These are phyloP conservation scores for Dactylellina sp. DNA, from an alignment of 2,329 filamentous ascomycete genomes.

Conservation along the genomic window DNA sequence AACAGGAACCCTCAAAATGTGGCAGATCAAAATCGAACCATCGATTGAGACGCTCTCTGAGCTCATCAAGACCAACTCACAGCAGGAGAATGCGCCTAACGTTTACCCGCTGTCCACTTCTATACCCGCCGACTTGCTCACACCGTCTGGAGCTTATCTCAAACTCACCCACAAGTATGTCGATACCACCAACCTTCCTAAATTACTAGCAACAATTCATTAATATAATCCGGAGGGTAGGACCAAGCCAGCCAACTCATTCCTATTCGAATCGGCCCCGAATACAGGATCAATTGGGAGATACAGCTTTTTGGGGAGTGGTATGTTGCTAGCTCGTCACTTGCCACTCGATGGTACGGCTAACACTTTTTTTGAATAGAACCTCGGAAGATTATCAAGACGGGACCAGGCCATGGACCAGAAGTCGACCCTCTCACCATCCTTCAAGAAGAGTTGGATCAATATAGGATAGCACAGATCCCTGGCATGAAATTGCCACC, in stretches of 20 bases:
- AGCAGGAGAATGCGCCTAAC: conserved; percentile 70
- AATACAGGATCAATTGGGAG: conserved; percentile 90
- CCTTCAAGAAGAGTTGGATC: conserved; percentile 82
- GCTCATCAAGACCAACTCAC: conserved; percentile 38
- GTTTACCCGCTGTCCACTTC: conserved; percentile 85
- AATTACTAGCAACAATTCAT: neutral
- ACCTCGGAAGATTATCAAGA: conserved; percentile 81
- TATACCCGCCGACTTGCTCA: conserved; percentile 91
- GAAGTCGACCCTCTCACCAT: conserved; percentile 84
- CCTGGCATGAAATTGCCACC: conserved; percentile 85
- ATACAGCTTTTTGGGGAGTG: conserved; percentile 93
- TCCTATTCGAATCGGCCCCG: conserved; percentile 94
- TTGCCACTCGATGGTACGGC: conserved; percentile 57
- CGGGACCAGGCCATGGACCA: conserved; percentile 86
- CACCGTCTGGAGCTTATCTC: conserved; percentile 92
- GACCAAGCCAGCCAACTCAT: conserved; percentile 80
- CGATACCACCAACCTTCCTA: conserved; percentile 4
- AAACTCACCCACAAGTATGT: conserved; percentile 83
- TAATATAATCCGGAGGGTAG: conserved; percentile 60
- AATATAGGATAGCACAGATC: conserved; percentile 82
- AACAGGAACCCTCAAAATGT: conserved; percentile 13
- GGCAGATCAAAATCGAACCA: conserved; percentile 49
- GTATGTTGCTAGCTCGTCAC: conserved; percentile 63
- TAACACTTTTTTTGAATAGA: conserved; percentile 63
- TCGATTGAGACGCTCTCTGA: conserved; percentile 49